phyloP scores from a whole-genome alignment of 495 filamentous ascomycete species.

The Penicillium canariense region DNA sequence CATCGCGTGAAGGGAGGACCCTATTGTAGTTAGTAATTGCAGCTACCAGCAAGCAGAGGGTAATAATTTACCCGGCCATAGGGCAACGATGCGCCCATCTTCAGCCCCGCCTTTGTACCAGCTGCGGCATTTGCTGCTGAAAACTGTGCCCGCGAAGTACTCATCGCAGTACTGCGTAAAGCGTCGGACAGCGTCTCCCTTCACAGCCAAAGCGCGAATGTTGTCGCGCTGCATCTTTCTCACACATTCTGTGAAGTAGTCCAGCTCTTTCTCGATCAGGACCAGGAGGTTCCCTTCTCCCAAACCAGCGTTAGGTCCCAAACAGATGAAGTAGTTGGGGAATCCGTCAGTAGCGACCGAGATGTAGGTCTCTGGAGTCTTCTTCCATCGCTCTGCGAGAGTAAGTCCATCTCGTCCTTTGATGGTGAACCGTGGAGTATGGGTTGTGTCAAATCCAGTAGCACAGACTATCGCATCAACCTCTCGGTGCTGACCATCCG shows the following conservation, averaged over 20 bases:
- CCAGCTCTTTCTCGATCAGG: conserved; percentile 46
- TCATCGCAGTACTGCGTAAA: conserved; percentile 48
- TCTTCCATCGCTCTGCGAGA: conserved; percentile 49
- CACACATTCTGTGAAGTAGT: conserved; percentile 53
- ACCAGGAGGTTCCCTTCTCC: conserved; percentile 47
- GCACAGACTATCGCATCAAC: conserved; percentile 50
- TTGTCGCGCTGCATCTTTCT: conserved; percentile 50
- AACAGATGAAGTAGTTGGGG: conserved; percentile 62
- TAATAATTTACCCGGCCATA: conserved; percentile 42
- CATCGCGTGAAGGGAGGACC: conserved; percentile 41
- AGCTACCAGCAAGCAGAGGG: background rate
- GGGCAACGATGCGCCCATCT: conserved; percentile 32
- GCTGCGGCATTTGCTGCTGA: conserved; percentile 47
- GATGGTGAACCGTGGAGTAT: conserved; percentile 48
- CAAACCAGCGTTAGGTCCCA: conserved; percentile 47
- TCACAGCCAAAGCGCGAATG: conserved; percentile 41
- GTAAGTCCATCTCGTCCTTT: conserved; percentile 46
- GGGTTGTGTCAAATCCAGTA: conserved; percentile 55
- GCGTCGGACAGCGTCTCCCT: conserved; percentile 38
- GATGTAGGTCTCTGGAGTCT: conserved; percentile 55
- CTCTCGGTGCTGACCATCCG: conserved; percentile 42
- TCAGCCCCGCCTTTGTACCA: conserved; percentile 52
- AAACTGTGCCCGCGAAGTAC: conserved; percentile 49
- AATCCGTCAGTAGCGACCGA: conserved; percentile 60
- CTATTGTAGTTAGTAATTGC: conserved; percentile 15